These are phyloP conservation scores for Mimosa bimucronata DNA, from an alignment of 306 rosid species.

Conservation along the genomic window DNA sequence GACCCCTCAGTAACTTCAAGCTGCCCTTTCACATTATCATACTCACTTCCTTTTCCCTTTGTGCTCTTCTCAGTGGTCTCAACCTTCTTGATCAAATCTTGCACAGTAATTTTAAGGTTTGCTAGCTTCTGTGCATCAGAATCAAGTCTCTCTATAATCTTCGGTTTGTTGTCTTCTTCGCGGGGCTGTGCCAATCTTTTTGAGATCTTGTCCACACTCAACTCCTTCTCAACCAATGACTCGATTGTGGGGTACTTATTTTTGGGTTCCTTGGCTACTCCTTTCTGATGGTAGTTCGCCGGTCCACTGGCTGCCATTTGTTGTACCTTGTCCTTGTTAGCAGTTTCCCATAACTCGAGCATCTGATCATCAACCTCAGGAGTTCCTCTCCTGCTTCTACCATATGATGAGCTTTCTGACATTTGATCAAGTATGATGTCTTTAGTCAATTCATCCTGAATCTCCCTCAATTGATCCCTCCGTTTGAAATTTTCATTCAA, in stretches of 20 bases:
- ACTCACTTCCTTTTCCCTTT: constrained; percentile 62
- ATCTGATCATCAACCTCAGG: constrained; percentile 63
- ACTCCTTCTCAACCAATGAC: constrained; percentile 75
- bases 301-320: constrained; percentile 40
- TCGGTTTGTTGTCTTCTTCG: constrained; percentile 70
- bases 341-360: constrained; percentile 88
- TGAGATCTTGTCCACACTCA: constrained; percentile 84
- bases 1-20: constrained; percentile 74
- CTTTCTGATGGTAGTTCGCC: constrained; percentile 42
- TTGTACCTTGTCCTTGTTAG: constrained; percentile 53
- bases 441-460: constrained; percentile 63
- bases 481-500: constrained; percentile 47
- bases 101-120: constrained; percentile 83
- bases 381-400: constrained; percentile 63
- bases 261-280: constrained; percentile 52
- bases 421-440: constrained; percentile 96
- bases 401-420: constrained; percentile 72
- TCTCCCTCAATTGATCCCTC: constrained; percentile 61
- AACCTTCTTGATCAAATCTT: constrained; percentile 79
- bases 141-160: constrained; percentile 81
- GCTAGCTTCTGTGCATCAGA: constrained; percentile 89
- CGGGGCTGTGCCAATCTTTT: constrained; percentile 59
- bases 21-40: constrained; percentile 60
- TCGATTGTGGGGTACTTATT: constrained; percentile 45
- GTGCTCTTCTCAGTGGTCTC: constrained; percentile 61